Evolutionary conservation across 306 rosid genomes (phyloP), one percentile per base, ranked within the genome.

Genomic region (Leucaena leucocephala): DNA sequence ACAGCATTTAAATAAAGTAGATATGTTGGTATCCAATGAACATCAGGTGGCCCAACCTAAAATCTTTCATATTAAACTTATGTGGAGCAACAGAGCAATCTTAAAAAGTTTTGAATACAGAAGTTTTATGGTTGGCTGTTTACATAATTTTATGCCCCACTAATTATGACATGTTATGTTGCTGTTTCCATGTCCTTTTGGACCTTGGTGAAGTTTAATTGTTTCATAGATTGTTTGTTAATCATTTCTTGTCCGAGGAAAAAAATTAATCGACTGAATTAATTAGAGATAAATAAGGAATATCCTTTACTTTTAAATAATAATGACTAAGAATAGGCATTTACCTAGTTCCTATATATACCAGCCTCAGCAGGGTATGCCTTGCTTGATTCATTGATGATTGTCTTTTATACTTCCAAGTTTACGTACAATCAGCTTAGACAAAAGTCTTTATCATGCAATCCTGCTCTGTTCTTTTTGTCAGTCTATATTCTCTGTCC

Each of bases 351-450:
- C 63, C 59, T 17, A 27, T 50, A 49, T 62, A 76, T 27, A 63
- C 73, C 76, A 61, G 77, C 74, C 74, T 76, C 35, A n/a, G 34
- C 27, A 62, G 2, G 15, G 27, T 43, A 11, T 48, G 15, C 68
- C 42, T 27, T 73, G 78, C 49, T 72, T 50, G 52, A 46, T 45
- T 33, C 63, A 6, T 50, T 13, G 27, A 44, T 42, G 27, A 13
- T 45, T 21, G 65, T 45, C 48, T 46, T 50, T 72, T 74, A 49
- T 39, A 66, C 66, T 19, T 50, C 15, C 33, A 45, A 35, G 48
- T 44, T 55, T 66, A 17, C 49, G 6, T 44, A 16, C 39, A 43
- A 22, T 40, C 59, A 8, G 65, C 75, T 59, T 4, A 2, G 68
- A 12, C 63, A 43, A 54, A 66, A 33, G 33, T 49, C 21, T 16